Base-by-base conservation (phyloP, 768 basidiomycete species). In the Xerocomus brunneocitrinus region DNA sequence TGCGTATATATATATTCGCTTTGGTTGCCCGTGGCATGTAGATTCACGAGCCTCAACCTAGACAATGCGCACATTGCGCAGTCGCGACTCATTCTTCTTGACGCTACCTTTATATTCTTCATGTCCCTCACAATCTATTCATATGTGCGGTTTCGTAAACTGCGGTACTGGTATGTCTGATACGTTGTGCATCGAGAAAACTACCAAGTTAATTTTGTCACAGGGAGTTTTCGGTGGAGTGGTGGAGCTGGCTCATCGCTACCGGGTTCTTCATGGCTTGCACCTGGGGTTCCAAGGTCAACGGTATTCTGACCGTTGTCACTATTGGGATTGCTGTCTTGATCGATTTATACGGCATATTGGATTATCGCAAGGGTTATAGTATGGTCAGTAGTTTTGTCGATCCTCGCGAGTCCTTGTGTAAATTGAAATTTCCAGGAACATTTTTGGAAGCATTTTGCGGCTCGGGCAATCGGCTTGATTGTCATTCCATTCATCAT, bases 251-350 rank as follows among this genome's bases (percentile, higher is more conserved):
- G 95, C 77, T 98, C 38, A 67, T 87, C 39, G 78, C 87, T 2
- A 98, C 95, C 2, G 97, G 97, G 19, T 77, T 86, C 52, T 94
- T 89, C 71, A 91, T 99, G 82, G 92, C 94, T 32, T 93, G 93
- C 69, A 91, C 94, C 2, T 90, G 97, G 81, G 92, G 90, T 4
- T 95, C 95, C 64, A 99, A 99, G 72, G 97, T 98, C 73, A 98
- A 98, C 61, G 97, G 97, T 34, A 76, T 98, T 45, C 78, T 99
- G 56, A 93, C 93, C 2, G 98, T 99, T 53, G 51, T 83, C 39
- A 82, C 90, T 13, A 84, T 99, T 59, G 97, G 97, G 2, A 77
- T 89, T 46, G 95, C 95, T 6, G 97, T 98, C 41, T 65, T 90
- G 30, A 84, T 95, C 55, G 97, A 99, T 68, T 76, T 99, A 10